Evolutionary conservation across 2,329 filamentous ascomycete genomes (phyloP).

Genomic region (Whalleya microplaca): DNA sequence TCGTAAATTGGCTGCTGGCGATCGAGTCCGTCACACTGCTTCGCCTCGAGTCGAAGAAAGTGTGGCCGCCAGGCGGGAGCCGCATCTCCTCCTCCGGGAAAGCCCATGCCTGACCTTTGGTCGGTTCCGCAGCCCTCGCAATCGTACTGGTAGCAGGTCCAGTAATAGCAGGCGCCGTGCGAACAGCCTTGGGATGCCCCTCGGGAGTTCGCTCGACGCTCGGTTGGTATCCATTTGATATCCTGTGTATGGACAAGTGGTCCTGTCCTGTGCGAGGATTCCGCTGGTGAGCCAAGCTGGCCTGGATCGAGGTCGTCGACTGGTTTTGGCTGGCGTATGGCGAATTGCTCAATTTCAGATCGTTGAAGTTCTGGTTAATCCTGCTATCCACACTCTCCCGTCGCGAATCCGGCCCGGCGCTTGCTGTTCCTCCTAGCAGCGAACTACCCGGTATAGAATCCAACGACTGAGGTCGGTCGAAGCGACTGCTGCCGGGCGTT

Average conservation of each 20-base stretch:
- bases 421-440: constrained; percentile 38
- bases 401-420: constrained; percentile 56
- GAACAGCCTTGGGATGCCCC: constrained; percentile 53
- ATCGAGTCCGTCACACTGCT: constrained; percentile 79
- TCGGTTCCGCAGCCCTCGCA: constrained; percentile 75
- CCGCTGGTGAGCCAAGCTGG: constrained; percentile 68
- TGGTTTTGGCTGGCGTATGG: constrained; percentile 79
- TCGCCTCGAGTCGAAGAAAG: constrained; percentile 67
- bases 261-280: constrained; percentile 60
- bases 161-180: constrained; percentile 76
- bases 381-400: constrained; percentile 81
- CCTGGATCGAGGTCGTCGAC: constrained; percentile 75
- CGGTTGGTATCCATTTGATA: constrained; percentile 68
- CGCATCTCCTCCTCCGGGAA: constrained; percentile 74
- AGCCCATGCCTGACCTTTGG: constrained; percentile 82
- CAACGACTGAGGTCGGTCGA: constrained; percentile 47
- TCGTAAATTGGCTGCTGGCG: constrained; percentile 78
- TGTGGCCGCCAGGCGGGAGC: constrained; percentile 50
- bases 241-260: constrained; percentile 57
- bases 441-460: constrained; percentile 43
- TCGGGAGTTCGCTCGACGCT: constrained; percentile 62
- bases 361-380: constrained; percentile 72
- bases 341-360: constrained; percentile 70
- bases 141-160: constrained; percentile 68
- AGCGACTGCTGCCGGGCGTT: constrained; percentile 50